Base-by-base conservation (phyloP, 75 land plant species). In the Larix kaempferi region DNA sequence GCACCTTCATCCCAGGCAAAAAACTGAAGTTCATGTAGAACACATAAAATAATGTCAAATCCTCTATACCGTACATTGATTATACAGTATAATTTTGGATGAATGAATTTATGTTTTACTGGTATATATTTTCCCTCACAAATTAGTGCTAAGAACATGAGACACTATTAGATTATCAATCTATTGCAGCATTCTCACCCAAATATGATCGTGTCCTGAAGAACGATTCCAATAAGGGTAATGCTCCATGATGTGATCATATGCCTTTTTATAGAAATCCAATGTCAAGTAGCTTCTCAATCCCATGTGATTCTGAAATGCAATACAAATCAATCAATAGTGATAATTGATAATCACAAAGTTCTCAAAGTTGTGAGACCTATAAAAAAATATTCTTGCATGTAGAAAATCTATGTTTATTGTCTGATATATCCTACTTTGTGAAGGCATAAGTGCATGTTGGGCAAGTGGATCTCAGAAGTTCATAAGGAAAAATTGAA, bases 1-100 rank as follows among this genome's bases (percentile, higher is more conserved):
- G 99, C 99, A 79, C 99, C 99, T 87, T 96, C 99, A 91, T 96
- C 99, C 99, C 99, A 96, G 71, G 98, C 83, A 86, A 96, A 96
- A 66, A 80, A 86, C 99, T 96, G 91, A 25, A 72, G 14, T 21
- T 44, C 74, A 72, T 65, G 69, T 33, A 33, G 37, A 65, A n/a
- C 22, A 74, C 41, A 27, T 49, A 21, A 21, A 72, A 35, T 3
- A 6, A 78, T 44, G 37, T 64, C 7, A 5, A 33, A 17, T 29
- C 41, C 25, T 65, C 57, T 23, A 65, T 65, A 41, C 41, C 39
- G 41, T 3, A 33, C 39, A 5, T 6, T 65, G 41, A 65, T 19
- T 65, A 16, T 5, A 29, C 19, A 65, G 37, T 35, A 65, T 21
- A 65, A 33, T 37, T 35, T 65, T 21, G 39, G 5, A 35, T 12